Conservation (phyloP, 768 basidiomycete genomes). For the Collybia sordida region DNA sequence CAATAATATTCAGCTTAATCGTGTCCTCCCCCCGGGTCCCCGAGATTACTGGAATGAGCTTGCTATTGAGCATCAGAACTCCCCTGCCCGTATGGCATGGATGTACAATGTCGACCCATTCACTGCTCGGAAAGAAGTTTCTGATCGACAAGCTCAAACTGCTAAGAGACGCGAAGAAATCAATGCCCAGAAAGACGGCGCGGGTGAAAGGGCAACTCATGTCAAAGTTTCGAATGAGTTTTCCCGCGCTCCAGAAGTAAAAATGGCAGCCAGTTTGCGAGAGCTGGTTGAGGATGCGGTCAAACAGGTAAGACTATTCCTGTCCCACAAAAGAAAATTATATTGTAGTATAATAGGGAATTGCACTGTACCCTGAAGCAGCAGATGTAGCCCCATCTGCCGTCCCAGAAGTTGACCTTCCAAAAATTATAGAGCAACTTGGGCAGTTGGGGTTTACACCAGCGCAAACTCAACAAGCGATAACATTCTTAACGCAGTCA, state of each 20-base stretch:
- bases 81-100: slow-evolving; percentile 75
- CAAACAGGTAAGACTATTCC: slow-evolving; percentile 53
- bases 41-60: slow-evolving; percentile 87
- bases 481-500: slow-evolving; percentile 55
- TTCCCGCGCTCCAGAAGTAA: slow-evolving; percentile 66
- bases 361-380: slow-evolving; percentile 50
- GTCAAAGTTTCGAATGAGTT: slow-evolving; percentile 34
- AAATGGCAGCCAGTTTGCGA: slow-evolving; percentile 74
- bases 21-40: slow-evolving; percentile 78
- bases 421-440: slow-evolving; percentile 54
- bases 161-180: slow-evolving; percentile 42
- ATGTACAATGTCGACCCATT: slow-evolving; percentile 91
- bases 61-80: slow-evolving; percentile 63
- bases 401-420: slow-evolving; percentile 41
- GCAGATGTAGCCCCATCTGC: slow-evolving; percentile 29
- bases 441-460: slow-evolving; percentile 64
- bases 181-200: slow-evolving; percentile 7
- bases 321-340: slow-evolving; percentile 2
- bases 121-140: slow-evolving; percentile 64
- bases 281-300: slow-evolving; percentile 81
- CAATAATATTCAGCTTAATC: slow-evolving; percentile 72
- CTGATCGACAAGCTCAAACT: slow-evolving; percentile 61
- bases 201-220: slow-evolving; percentile 16
- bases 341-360: slow-evolving; percentile 36
- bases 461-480: slow-evolving; percentile 48